Evolutionary conservation across 2,329 filamentous ascomycete genomes (phyloP), one percentile per base, ranked within the genome.

Genomic region (Claviceps fusiformis): DNA sequence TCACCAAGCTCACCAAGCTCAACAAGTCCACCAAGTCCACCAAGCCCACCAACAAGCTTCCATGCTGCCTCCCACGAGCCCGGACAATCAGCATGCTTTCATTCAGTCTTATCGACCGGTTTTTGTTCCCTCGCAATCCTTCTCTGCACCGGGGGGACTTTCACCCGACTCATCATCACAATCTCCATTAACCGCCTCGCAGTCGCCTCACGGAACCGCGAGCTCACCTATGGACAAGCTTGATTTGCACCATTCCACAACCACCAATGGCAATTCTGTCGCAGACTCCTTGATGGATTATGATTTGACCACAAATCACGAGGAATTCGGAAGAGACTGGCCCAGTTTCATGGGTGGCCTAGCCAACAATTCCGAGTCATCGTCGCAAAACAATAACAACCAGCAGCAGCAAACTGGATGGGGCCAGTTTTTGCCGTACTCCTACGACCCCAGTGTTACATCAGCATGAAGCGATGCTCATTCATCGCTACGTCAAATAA

Each of bases 251-350:
- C 65, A 69, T 24, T 64, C 64, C 13, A 62, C 65, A 7, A 51
- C 62, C 8, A 60, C 60, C 50, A 64, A 64, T 19, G 58, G 53
- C 15, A 58, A 62, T 13, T 62, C 60, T 11, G 52, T 57, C 11
- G 59, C 58, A 24, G 67, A 69, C 33, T 61, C 63, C 10, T 65
- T 70, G 60, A 73, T 75, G 70, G 71, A 73, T 48, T 74, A 73
- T 60, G 71, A 74, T 17, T 15, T 56, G 39, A 46, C 44, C 46
- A 29, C 51, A 3, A 64, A 65, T 3, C 64, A 66, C 8, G 64
- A 70, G 37, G 64, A 69, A 10, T 72, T 73, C 48, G 68, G 72
- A 2, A 68, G 72, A 2, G 70, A 73, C 56, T 74, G 72, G 72
- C 71, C 71, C 54, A 69, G 64, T 55, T 65, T 73, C 35, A 60